Base-by-base conservation (phyloP, 768 basidiomycete species). In the Tricholoma flavovirens region DNA sequence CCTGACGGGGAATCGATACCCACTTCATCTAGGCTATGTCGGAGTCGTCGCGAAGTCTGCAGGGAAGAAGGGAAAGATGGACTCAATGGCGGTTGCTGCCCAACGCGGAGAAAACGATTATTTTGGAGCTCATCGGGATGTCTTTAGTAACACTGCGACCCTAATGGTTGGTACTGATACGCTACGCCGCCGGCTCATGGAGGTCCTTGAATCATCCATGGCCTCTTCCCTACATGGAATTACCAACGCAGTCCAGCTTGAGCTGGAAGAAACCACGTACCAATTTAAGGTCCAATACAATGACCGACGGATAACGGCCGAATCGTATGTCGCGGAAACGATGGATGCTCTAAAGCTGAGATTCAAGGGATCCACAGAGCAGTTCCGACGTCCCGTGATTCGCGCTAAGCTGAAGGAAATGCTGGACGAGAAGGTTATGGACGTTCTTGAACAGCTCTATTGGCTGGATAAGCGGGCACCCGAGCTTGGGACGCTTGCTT, bases 251-350 rank as follows among this genome's bases (percentile, higher is more conserved):
- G 97, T 98, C 9, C 93, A 97, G 64, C 83, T 98, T 36, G 97
- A 99, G 69, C 79, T 99, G 8, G 97, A 99, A 71, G 97, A 98
- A 65, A 87, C 97, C 2, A 87, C 87, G 11, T 99, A 99, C 69
- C 97, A 98, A 70, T 99, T 99, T 83, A 99, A 99, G 73, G 97
- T 99, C 2, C 89, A 95, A 69, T 93, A 92, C 74, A 99, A 99
- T 67, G 97, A 99, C 72, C 86, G 93, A 21, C 83, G 92, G 21
- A 90, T 98, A 57, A 88, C 90, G 1, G 87, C 97, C 10, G 97
- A 99, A 70, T 94, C 93, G 1, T 99, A 99, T 68, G 92, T 99
- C 49, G 95, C 97, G 6, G 97, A 98, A 73, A 94, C 95, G 2
- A 87, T 98, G 72, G 97, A 99, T 66, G 77, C 82, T 5, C 83